phyloP scores from a whole-genome alignment of 192 early-diverging fungal genomes.

The Gryganskiella cystojenkinii region DNA sequence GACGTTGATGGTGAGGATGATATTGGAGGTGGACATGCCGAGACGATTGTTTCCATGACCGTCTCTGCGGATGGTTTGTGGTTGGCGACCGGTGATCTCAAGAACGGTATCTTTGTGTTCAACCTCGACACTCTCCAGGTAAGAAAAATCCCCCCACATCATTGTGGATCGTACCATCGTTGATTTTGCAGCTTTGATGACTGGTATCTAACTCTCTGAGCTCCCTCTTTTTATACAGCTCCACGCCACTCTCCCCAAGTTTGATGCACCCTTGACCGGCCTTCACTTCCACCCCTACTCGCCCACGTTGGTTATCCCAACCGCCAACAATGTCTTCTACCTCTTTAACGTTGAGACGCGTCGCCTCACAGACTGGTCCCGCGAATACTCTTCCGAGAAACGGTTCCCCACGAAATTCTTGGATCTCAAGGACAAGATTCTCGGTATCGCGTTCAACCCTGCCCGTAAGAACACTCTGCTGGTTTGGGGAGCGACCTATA shows the following conservation, averaged over 20 bases:
- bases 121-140: constrained; percentile 79
- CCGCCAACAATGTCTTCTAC: constrained; percentile 79
- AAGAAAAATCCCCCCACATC: constrained; percentile 12
- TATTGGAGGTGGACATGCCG: constrained; percentile 57
- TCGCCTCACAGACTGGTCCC: constrained; percentile 87
- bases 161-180: too few species aligned
- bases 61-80: constrained; percentile 84
- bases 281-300: constrained; percentile 72
- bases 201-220: background rate
- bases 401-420: constrained; percentile 74
- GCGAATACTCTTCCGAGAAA: constrained; percentile 67
- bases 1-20: constrained; percentile 55
- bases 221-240: constrained; percentile 52
- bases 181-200: background rate
- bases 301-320: constrained; percentile 68
- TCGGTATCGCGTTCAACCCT: constrained; percentile 79
- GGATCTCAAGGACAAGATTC: constrained; percentile 73
- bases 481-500: constrained; percentile 75
- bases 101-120: constrained; percentile 78
- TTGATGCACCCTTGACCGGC: constrained; percentile 69
- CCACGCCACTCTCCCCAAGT: constrained; percentile 72
- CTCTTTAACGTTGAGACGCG: constrained; percentile 77
- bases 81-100: constrained; percentile 83
- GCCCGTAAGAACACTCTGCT: constrained; percentile 70
- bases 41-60: constrained; percentile 75